phyloP scores from a whole-genome alignment of 768 basidiomycete genomes.

The Agrocybe praecox region DNA sequence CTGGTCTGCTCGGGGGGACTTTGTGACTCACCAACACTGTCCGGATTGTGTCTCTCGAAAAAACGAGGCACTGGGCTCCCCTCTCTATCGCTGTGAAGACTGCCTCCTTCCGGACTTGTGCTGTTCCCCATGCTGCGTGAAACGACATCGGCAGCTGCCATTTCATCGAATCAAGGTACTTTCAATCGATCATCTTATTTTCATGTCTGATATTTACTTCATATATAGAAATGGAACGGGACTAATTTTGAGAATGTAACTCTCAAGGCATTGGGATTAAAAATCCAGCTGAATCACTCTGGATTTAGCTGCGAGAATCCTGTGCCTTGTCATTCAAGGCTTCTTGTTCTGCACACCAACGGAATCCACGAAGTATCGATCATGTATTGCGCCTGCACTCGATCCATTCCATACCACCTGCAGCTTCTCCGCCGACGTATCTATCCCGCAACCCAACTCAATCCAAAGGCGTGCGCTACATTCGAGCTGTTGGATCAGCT shows the following conservation, averaged over 20 bases:
- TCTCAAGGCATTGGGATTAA: not conserved
- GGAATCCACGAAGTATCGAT: not conserved
- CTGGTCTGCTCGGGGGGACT: not conserved
- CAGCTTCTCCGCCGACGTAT: slow-evolving; percentile 2
- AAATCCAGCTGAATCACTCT: slow-evolving; percentile 5
- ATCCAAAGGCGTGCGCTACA: slow-evolving; percentile 2
- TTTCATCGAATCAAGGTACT: slow-evolving; percentile 2
- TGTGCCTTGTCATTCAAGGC: too few species aligned
- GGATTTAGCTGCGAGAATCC: not conserved
- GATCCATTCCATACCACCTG: not conserved
- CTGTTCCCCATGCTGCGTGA: not conserved
- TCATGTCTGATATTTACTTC: not conserved
- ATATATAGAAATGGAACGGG: slow-evolving; percentile 1
- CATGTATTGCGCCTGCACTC: not conserved
- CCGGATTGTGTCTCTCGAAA: not conserved
- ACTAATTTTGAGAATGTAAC: not conserved
- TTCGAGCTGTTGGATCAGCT: slow-evolving; percentile 6
- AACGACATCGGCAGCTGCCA: not conserved
- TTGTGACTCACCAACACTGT: not conserved
- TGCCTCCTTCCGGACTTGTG: not conserved
- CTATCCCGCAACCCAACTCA: slow-evolving; percentile 13
- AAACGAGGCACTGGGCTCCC: not conserved
- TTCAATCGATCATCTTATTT: not conserved
- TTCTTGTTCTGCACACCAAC: slow-evolving; percentile 4
- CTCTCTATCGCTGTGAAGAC: not conserved